Percentiles rank a stretch among this genome's conserved stretches.
phyloP scores from a whole-genome alignment of 164 flowering plant genomes.

The Saururus chinensis region DNA sequence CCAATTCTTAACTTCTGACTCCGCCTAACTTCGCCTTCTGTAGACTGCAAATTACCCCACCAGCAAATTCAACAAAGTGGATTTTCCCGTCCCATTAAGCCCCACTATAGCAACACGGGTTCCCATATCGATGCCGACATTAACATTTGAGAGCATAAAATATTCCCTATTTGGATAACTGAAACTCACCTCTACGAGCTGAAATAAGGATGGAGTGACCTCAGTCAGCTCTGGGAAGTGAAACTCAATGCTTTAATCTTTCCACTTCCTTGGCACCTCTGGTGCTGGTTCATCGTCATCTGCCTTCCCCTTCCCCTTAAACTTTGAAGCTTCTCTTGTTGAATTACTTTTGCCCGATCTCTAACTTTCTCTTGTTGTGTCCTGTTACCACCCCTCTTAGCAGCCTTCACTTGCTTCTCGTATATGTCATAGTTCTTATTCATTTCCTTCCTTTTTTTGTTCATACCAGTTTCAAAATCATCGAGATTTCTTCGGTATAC shows the following conservation, averaged over 20 bases:
- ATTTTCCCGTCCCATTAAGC: constrained; percentile 79
- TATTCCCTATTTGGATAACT: constrained; percentile 58
- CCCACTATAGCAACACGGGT: constrained; percentile 80
- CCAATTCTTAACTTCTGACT: constrained; percentile 83
- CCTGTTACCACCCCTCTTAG: constrained; percentile 56
- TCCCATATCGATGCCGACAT: constrained; percentile 86
- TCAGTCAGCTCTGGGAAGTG: constrained; percentile 13
- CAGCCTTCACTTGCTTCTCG: constrained; percentile 68
- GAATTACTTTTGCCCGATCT: not conserved
- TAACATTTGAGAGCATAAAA: constrained; percentile 58
- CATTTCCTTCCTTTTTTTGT: constrained; percentile 67
- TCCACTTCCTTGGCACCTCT: constrained; percentile 35
- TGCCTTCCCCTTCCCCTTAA: not conserved
- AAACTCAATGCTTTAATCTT: not conserved
- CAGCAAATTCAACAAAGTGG: constrained; percentile 67
- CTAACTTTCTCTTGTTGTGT: constrained; percentile 60
- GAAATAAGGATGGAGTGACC: constrained; percentile 70
- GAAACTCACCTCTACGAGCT: constrained; percentile 69
- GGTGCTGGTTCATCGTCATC: constrained; percentile 30
- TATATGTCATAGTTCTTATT: constrained; percentile 61
- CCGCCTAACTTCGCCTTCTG: constrained; percentile 70
- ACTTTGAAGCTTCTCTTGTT: not conserved
- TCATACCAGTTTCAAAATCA: constrained; percentile 67
- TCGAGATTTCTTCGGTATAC: constrained; percentile 67
- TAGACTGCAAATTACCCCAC: constrained; percentile 72